These are phyloP conservation scores for Malus hybrid DNA, from an alignment of 331 rosid genomes.

Conservation along the genomic window DNA sequence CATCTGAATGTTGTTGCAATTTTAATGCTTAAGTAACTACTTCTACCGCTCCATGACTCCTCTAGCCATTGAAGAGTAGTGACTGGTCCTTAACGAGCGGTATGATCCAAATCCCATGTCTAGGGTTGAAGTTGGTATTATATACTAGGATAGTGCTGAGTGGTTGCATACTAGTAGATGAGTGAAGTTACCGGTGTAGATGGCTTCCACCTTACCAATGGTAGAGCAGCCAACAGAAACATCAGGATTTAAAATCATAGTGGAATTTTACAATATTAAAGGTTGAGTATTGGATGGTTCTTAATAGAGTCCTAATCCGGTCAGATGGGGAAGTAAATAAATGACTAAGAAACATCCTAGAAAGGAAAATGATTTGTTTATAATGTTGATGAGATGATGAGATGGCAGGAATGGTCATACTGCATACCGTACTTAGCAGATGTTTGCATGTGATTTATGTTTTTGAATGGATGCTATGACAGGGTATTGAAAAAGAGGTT, in stretches of 20 bases:
- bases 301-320: not conserved
- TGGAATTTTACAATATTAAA: not conserved
- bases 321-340: not conserved
- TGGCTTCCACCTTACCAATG: not conserved
- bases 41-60: not conserved
- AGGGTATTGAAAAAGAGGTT: slow-evolving; percentile 92
- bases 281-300: not conserved
- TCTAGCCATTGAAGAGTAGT: not conserved
- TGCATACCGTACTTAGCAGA: not conserved
- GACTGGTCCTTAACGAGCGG: not conserved
- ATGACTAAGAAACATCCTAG: not conserved
- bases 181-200: not conserved
- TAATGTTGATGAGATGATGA: not conserved
- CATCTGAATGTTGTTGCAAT: not conserved
- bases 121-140: not conserved
- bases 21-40: not conserved
- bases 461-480: slow-evolving; percentile 11
- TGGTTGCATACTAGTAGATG: not conserved
- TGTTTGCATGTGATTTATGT: not conserved
- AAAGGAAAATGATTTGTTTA: not conserved
- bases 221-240: not conserved
- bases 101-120: not conserved
- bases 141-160: too few relatives aligned
- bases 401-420: not conserved
- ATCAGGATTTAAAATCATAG: not conserved